Conservation (phyloP, 2,329 filamentous ascomycete genomes). For the Colletotrichum agaves region DNA sequence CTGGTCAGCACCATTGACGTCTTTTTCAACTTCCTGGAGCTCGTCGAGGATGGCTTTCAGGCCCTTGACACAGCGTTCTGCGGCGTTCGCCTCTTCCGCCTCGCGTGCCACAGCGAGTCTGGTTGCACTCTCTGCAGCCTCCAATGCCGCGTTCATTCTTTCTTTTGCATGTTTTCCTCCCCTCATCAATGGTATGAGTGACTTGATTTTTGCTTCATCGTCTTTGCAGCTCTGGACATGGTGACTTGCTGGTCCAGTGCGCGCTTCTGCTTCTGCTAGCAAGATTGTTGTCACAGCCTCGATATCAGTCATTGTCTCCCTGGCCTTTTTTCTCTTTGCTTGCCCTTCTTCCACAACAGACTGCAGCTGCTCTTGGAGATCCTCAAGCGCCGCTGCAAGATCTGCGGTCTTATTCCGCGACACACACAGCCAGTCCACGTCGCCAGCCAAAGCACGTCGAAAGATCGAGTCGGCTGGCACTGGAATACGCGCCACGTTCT, state of each 20-base stretch:
- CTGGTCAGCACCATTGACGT: too few species aligned
- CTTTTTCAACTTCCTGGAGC: not conserved
- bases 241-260: not conserved
- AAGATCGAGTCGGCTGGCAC: not conserved
- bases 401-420: not conserved
- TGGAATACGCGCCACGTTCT: not conserved
- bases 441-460: not conserved
- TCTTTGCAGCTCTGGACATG: not conserved
- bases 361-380: not conserved
- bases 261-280: not conserved
- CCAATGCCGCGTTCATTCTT: not conserved
- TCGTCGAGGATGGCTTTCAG: not conserved
- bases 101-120: not conserved
- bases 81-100: not conserved
- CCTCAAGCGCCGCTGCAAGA: not conserved
- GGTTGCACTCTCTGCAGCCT: not conserved
- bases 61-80: not conserved
- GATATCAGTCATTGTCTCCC: not conserved
- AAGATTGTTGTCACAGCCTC: not conserved
- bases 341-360: not conserved
- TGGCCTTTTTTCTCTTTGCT: not conserved
- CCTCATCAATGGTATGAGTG: not conserved
- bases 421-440: not conserved
- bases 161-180: not conserved
- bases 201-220: not conserved